Base-by-base conservation (phyloP, 163 green algal genomes). In the Scenedesmus sp. region DNA sequence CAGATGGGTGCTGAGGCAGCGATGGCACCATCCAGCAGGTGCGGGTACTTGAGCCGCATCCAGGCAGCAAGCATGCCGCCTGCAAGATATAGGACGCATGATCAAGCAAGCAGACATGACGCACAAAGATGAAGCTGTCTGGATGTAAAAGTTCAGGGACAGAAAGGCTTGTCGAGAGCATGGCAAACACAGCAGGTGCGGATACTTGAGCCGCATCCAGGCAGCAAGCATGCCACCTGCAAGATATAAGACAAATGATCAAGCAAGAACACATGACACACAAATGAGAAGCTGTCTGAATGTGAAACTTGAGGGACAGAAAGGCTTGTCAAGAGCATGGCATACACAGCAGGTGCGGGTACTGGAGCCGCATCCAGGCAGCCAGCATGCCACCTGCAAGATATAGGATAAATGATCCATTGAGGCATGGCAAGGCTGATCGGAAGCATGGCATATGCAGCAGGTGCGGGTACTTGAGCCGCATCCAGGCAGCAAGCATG, bases 1-100 rank as follows among this genome's bases (percentile, higher is more conserved):
- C 97, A 99, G 70, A 99, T 98, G 64, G 97, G 97, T 0, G 97
- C 97, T 12, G 95, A 97, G 2, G 89, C 96, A 1, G 97, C 96
- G 85, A 99, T 97, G 55, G 95, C 95, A 0, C 97, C 97, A 91
- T 96, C 93, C 60, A 97, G 46, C 10, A 92, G 34, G 76, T 96
- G 94, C 0, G 95, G 94, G 91, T 97, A 95, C 92, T 99, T 99
- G 84, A 98, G 91, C 3, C 97, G 95, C 91, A 98, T 96, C 96
- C 96, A 99, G 1, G 96, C 82, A 1, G 94, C 96, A 56, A 99
- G 95, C 97, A 99, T 99, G 84, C 97, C 46, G 10, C 70, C 70
- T 79, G 70, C 5, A 12, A 52, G 4, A 52, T 15, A 46, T 8
- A 52, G 23, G 2, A 79, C 0, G n/a, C 8, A 59, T 59, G 23